Conservation (phyloP, 176 grass and related monocot genomes). For the Aegilops tauschii region DNA sequence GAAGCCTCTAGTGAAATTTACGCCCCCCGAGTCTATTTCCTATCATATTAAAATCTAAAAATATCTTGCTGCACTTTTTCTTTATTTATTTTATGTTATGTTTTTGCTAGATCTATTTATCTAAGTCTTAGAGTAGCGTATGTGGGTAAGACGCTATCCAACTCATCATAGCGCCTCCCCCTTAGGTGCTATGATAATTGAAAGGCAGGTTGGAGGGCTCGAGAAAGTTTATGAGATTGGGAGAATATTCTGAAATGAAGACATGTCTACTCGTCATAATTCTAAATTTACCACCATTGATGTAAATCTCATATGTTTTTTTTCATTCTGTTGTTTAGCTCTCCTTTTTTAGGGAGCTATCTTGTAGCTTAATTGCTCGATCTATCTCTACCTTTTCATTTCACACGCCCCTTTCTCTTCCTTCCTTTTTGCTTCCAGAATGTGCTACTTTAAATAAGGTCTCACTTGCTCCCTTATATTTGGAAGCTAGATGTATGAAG, state of each 20-base stretch:
- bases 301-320: slow-evolving; percentile 34
- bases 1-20: too few species aligned
- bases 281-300: slow-evolving; percentile 98
- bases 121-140: too few species aligned
- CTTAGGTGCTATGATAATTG: not conserved
- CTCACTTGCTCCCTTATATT: slow-evolving; percentile 26
- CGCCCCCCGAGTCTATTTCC: too few species aligned
- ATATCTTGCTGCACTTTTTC: too few species aligned
- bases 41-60: too few species aligned
- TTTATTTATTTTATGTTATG: too few species aligned
- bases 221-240: slow-evolving; percentile 82
- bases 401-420: slow-evolving; percentile 16
- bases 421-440: slow-evolving; percentile 11
- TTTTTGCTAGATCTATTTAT: too few species aligned
- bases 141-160: too few species aligned
- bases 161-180: too few species aligned
- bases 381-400: not conserved
- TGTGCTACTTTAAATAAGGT: slow-evolving; percentile 13
- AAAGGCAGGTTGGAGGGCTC: slow-evolving; percentile 85
- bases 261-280: slow-evolving; percentile 94
- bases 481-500: slow-evolving; percentile 92
- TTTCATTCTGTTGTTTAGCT: not conserved
- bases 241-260: slow-evolving; percentile 97
- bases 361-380: slow-evolving; percentile 14
- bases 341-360: not conserved